Conservation (phyloP, 2,329 filamentous ascomycete species). For the Stachybotrys echinatus region DNA sequence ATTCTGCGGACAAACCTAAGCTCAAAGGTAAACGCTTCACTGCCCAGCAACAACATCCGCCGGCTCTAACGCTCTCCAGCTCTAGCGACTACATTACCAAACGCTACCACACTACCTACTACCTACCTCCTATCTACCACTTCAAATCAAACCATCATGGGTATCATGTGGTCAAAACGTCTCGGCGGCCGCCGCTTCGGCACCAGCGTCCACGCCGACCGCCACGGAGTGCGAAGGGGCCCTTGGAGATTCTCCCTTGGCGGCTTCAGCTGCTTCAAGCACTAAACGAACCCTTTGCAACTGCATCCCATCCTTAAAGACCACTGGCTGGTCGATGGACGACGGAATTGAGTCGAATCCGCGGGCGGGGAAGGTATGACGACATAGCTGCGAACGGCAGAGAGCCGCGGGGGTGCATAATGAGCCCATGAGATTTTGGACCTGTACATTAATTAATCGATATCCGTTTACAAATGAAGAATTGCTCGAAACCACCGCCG, state of each 20-base stretch:
- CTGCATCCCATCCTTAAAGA: not conserved
- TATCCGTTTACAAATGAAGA: not conserved
- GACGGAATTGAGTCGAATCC: not conserved
- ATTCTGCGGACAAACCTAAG: no score
- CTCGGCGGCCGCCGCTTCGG: conserved; percentile 45
- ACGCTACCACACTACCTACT: not conserved
- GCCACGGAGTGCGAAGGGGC: conserved; percentile 40
- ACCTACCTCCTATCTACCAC: not conserved
- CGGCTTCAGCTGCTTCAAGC: conserved; percentile 46
- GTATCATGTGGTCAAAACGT: conserved; percentile 40
- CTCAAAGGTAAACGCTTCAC: not conserved
- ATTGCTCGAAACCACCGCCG: not conserved
- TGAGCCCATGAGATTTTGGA: not conserved
- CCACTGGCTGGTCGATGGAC: not conserved
- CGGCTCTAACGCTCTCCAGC: not conserved
- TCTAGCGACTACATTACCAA: not conserved
- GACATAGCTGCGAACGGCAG: not conserved
- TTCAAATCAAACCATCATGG: conserved; percentile 28
- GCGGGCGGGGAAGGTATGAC: not conserved
- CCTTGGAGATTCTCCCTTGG: conserved; percentile 46
- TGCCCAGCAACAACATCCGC: not conserved
- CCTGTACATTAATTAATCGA: not conserved
- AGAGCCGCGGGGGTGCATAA: not conserved
- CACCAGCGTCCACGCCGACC: conserved; percentile 40
- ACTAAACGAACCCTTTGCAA: conserved; percentile 6